phyloP scores from a whole-genome alignment of 768 basidiomycete species.

The Trametes maxima region DNA sequence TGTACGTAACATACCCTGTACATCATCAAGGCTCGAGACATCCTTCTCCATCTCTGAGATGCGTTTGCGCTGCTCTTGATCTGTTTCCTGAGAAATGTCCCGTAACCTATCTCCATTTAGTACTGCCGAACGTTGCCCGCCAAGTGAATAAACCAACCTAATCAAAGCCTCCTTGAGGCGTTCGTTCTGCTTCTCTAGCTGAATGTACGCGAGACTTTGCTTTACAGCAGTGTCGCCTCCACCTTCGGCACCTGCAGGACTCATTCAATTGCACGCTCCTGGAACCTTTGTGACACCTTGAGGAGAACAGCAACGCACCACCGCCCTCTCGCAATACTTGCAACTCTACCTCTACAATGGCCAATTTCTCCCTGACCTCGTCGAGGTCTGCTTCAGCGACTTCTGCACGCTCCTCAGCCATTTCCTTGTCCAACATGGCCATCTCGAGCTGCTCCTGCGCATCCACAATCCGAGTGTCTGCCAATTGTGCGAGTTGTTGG shows the following conservation, averaged over 20 bases:
- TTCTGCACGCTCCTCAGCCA: constrained; percentile 93
- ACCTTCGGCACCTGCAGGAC: constrained; percentile 27
- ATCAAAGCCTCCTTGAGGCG: constrained; percentile 93
- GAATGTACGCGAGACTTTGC: constrained; percentile 69
- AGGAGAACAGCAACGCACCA: constrained; percentile 19
- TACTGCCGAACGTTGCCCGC: neutral
- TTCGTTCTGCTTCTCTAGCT: constrained; percentile 97
- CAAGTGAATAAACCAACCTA: constrained; percentile 51
- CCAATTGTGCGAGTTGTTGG: constrained; percentile 70
- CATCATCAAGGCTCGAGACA: constrained; percentile 70
- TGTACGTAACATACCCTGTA: constrained; percentile 57
- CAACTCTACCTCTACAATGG: constrained; percentile 81
- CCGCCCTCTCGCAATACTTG: constrained; percentile 70
- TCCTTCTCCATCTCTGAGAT: constrained; percentile 93
- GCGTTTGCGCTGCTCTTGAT: constrained; percentile 77
- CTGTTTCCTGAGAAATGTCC: constrained; percentile 86
- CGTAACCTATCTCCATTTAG: constrained; percentile 58
- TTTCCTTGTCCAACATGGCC: constrained; percentile 93
- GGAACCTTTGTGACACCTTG: neutral
- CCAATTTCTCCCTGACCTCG: constrained; percentile 75
- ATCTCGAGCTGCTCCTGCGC: constrained; percentile 91
- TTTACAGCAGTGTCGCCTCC: constrained; percentile 44
- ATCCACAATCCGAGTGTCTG: constrained; percentile 74
- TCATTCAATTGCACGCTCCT: neutral
- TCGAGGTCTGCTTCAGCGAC: constrained; percentile 76